These are phyloP conservation scores for Termitomyces sp. DNA, from an alignment of 768 basidiomycete species.

Conservation along the genomic window DNA sequence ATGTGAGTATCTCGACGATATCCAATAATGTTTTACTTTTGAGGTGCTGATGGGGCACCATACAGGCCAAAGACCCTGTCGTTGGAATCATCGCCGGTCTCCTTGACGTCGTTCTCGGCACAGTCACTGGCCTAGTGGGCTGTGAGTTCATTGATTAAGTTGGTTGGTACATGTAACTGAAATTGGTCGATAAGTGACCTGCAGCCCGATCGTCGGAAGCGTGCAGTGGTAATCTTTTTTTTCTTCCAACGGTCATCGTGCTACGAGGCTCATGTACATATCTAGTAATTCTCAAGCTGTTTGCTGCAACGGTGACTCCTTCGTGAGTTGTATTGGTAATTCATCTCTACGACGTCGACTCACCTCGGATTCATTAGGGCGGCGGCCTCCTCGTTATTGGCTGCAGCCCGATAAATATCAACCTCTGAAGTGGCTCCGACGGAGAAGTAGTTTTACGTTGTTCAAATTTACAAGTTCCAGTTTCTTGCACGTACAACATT, in stretches of 20 bases:
- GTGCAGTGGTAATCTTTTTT: slow-evolving; percentile 5
- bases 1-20: neutral
- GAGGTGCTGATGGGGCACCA: neutral
- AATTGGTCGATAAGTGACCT: slow-evolving; percentile 4
- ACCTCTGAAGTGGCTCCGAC: neutral
- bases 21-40: neutral
- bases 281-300: slow-evolving; percentile 14
- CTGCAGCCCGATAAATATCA: slow-evolving; percentile 17
- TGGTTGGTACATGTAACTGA: neutral
- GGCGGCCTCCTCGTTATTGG: slow-evolving; percentile 12
- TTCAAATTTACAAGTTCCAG: neutral
- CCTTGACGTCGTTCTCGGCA: neutral
- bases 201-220: slow-evolving; percentile 9
- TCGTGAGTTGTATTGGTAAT: slow-evolving; percentile 8
- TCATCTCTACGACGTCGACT: neutral
- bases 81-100: slow-evolving; percentile 8
- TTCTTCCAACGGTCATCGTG: neutral
- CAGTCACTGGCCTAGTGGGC: slow-evolving; percentile 9
- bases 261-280: neutral
- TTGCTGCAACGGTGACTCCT: slow-evolving; percentile 16
- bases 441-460: neutral
- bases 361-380: neutral
- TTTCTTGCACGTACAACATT: neutral
- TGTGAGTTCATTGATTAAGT: slow-evolving; percentile 2
- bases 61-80: slow-evolving; percentile 1